Evolutionary conservation across 805 yeast genomes (phyloP), one percentile per base, ranked within the genome.

Genomic region (Debaryomyces tyrocola): DNA sequence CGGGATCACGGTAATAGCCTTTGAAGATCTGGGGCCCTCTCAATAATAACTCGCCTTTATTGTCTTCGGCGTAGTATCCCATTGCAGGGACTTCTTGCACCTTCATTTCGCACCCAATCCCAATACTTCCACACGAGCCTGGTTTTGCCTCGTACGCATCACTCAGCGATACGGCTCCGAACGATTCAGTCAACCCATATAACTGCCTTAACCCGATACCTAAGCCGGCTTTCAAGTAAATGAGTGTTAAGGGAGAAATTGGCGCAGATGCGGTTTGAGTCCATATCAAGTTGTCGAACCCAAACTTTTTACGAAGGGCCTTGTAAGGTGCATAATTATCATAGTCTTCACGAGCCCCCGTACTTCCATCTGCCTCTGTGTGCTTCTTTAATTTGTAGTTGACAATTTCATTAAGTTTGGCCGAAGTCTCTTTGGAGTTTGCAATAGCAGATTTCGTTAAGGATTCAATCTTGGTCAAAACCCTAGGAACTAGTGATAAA

Each of bases 11-110:
- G 67, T 63, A 84, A 62, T 85, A 85, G 11, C 73, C 75, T 10
- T 57, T 45, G 59, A 84, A 82, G 37, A 83, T 66, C 56, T 81
- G 86, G 0, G 87, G 83, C 4, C 91, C 90, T 41, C 89, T 67
- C 34, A 84, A 56, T 56, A 80, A 70, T 27, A 85, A 57, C 57
- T 85, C 91, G 11, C 60, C 60, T 37, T 46, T 49, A 6, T 41
- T 37, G 4, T 60, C 57, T n/a, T 40, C 29, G 18, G 48, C 46
- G 17, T 41, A 37, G 37, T 59, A 54, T 6, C 59, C 63, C 61
- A 59, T 52, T 7, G 50, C 58, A 5, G 46, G 48, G 1, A 49
- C 50, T 12, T 47, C 50, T 17, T 52, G 35, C 18, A 62, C 44
- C 45, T 49, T 58, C 20, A 56, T 44, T 46, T 64, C 69, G 33